Conservation (phyloP, 257 asterid genomes). For the Gynochthodes officinalis region DNA sequence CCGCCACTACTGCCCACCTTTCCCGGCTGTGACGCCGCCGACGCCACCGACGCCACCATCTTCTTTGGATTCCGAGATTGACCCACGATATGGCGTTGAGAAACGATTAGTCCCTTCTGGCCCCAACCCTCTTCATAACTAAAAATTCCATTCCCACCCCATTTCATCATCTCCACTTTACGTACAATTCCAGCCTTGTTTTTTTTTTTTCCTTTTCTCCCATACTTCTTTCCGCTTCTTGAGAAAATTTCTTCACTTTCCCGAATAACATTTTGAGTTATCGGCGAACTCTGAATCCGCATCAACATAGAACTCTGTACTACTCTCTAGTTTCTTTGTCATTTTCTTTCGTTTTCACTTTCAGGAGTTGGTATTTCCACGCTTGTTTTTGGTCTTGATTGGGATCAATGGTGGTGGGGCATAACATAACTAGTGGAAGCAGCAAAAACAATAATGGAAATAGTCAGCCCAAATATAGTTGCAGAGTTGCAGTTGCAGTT, state of each 20-base stretch:
- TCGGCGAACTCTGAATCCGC: too few species aligned
- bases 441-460: constrained; percentile 72
- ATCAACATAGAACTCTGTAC: background rate
- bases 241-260: background rate
- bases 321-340: background rate
- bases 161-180: background rate
- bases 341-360: constrained; percentile 2
- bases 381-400: constrained; percentile 45
- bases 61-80: constrained; percentile 42
- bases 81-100: constrained; percentile 76
- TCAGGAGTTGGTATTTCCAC: constrained; percentile 47
- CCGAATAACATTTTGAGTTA: background rate
- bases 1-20: constrained; percentile 59
- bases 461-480: constrained; percentile 19
- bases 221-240: constrained; percentile 5
- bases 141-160: constrained; percentile 8
- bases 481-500: background rate
- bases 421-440: constrained; percentile 20
- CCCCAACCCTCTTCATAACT: constrained; percentile 90
- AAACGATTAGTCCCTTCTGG: constrained; percentile 87
- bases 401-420: background rate
- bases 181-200: background rate
- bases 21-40: constrained; percentile 31
- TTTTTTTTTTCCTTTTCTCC: background rate
- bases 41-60: constrained; percentile 24